Conservation (phyloP, 139 green algal genomes). For the Zygnema circumcarinatum region DNA sequence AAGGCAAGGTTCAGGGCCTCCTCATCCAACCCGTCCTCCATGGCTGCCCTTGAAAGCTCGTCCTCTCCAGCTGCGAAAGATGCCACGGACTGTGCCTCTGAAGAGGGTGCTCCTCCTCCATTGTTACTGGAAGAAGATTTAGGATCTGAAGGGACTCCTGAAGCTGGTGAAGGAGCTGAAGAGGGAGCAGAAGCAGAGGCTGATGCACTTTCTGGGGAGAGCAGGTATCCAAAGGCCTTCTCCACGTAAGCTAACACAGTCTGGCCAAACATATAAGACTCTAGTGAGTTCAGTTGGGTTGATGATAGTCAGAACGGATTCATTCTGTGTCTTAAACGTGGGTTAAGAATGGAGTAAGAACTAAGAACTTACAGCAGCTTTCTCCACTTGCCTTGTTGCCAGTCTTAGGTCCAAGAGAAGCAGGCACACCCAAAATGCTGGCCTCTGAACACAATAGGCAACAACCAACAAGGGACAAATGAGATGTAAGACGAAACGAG, state of each 20-base stretch:
- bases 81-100: background rate
- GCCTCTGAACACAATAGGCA: conserved; percentile 7
- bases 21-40: conserved; percentile 27
- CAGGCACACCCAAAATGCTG: conserved; percentile 49
- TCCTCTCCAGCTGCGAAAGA: background rate
- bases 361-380: conserved; percentile 48
- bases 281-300: too few species aligned
- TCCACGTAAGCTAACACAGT: conserved; percentile 40
- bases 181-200: background rate
- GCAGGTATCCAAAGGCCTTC: conserved; percentile 48
- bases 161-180: background rate
- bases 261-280: too few species aligned
- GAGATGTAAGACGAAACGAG: too few species aligned
- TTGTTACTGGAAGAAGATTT: background rate
- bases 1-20: background rate
- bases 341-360: too few species aligned
- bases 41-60: background rate
- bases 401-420: conserved; percentile 42
- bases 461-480: too few species aligned
- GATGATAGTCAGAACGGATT: background rate
- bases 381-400: background rate
- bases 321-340: too few species aligned
- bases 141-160: background rate
- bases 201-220: background rate
- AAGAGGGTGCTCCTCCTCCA: background rate